Conservation (phyloP, 176 grass and related monocot species). For the Musa schizocarpa region DNA sequence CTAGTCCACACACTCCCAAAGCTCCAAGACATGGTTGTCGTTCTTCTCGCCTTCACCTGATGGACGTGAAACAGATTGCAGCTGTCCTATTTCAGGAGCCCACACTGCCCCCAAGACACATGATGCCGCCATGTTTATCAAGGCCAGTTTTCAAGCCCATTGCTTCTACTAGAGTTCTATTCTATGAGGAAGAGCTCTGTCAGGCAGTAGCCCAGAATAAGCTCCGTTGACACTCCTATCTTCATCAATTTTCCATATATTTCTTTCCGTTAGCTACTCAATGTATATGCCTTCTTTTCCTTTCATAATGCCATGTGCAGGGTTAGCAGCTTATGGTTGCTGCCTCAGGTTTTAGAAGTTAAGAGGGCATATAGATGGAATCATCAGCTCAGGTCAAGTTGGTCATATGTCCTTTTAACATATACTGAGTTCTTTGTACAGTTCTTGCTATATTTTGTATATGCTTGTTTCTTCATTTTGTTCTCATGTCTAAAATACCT, state of each 20-base stretch:
- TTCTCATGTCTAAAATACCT: too few species aligned
- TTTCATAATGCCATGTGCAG: background rate
- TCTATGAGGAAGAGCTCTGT: slow-evolving; percentile 82
- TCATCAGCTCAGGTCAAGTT: too few species aligned
- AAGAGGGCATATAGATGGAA: too few species aligned
- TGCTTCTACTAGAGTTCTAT: slow-evolving; percentile 53
- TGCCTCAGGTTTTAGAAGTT: too few species aligned
- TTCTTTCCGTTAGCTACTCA: background rate
- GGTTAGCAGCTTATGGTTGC: background rate
- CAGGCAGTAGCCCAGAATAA: slow-evolving; percentile 96
- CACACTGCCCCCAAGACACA: slow-evolving; percentile 30
- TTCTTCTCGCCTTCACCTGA: slow-evolving; percentile 27
- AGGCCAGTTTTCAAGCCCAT: slow-evolving; percentile 56
- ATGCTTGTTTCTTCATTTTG: too few species aligned
- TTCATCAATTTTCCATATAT: too few species aligned
- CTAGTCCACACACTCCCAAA: slow-evolving; percentile 55
- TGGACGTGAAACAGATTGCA: slow-evolving; percentile 73
- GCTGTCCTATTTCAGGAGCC: slow-evolving; percentile 79
- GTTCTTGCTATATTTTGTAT: background rate
- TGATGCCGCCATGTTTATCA: slow-evolving; percentile 64
- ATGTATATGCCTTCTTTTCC: background rate
- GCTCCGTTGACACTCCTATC: slow-evolving; percentile 46
- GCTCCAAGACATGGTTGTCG: slow-evolving; percentile 46
- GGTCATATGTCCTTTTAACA: background rate
- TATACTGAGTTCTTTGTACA: background rate